These are phyloP conservation scores for Brettanomyces nanus DNA, from an alignment of 805 yeast genomes.

Conservation along the genomic window DNA sequence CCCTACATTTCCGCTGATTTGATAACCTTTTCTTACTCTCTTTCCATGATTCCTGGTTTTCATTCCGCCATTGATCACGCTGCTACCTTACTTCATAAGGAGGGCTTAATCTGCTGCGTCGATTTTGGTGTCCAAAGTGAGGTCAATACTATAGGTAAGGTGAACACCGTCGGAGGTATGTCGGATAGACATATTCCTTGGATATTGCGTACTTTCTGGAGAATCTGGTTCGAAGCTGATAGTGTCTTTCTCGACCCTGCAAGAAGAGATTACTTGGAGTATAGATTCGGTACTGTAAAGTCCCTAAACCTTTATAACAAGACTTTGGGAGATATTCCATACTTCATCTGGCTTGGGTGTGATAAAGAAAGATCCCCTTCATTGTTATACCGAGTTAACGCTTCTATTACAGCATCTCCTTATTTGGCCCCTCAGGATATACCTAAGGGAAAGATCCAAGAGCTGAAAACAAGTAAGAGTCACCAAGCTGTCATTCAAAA, in stretches of 20 bases:
- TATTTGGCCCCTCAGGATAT: conserved; percentile 54
- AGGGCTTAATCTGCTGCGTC: conserved; percentile 61
- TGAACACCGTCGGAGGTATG: conserved; percentile 69
- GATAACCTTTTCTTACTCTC: conserved; percentile 70
- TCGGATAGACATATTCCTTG: conserved; percentile 67
- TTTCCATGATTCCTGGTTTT: conserved; percentile 80
- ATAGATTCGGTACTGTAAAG: conserved; percentile 74
- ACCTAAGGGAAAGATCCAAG: conserved; percentile 12
- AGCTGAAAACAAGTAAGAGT: conserved; percentile 51
- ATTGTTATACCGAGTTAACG: conserved; percentile 47
- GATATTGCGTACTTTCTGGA: conserved; percentile 75
- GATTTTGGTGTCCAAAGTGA: conserved; percentile 74
- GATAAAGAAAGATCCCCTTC: conserved; percentile 48
- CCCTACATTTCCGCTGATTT: conserved; percentile 52
- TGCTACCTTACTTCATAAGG: conserved; percentile 38
- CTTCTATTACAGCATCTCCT: conserved; percentile 76
- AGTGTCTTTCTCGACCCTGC: conserved; percentile 71
- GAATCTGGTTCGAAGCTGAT: conserved; percentile 82
- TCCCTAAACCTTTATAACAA: conserved; percentile 61
- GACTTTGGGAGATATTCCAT: conserved; percentile 65
- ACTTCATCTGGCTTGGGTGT: conserved; percentile 77
- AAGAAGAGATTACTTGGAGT: conserved; percentile 76
- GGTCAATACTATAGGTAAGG: conserved; percentile 57
- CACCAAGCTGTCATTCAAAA: conserved; percentile 68
- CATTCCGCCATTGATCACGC: conserved; percentile 73